Conservation (phyloP, 257 asterid species). For the Nyctanthes arbortristis region DNA sequence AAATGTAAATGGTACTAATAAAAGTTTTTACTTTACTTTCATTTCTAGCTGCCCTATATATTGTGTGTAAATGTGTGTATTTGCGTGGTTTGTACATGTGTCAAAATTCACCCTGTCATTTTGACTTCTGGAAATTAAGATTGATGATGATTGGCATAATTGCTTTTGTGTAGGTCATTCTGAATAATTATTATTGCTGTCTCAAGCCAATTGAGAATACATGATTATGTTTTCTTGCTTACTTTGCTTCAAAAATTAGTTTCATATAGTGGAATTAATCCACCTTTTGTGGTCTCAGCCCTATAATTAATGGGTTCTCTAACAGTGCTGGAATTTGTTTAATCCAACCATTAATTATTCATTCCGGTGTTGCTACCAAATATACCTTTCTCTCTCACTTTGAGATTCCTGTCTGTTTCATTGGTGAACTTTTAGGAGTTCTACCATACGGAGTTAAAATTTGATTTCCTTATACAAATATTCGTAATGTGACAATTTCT, state of each 20-base stretch:
- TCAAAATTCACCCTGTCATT: neutral
- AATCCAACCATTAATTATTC: neutral
- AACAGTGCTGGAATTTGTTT: neutral
- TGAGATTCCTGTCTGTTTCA: neutral
- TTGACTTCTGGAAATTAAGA: neutral
- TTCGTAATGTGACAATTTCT: too few relatives aligned
- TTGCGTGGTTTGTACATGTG: neutral
- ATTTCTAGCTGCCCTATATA: too few relatives aligned
- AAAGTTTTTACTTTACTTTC: too few relatives aligned
- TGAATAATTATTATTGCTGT: neutral
- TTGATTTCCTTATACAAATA: too few relatives aligned
- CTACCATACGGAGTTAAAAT: too few relatives aligned
- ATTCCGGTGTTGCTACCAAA: neutral
- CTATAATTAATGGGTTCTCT: neutral
- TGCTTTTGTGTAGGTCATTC: neutral
- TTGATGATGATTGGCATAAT: neutral
- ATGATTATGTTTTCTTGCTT: conserved; percentile 2
- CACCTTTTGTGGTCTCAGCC: neutral
- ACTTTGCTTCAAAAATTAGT: neutral
- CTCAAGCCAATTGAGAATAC: neutral
- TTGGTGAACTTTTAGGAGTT: too few relatives aligned
- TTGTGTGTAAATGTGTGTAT: too few relatives aligned
- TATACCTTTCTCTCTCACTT: neutral
- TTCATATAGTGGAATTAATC: neutral
- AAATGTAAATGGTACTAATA: too few relatives aligned